Percentiles rank a stretch among this genome's conserved stretches.
phyloP scores from a whole-genome alignment of 75 land plant genomes.

The Larix kaempferi region DNA sequence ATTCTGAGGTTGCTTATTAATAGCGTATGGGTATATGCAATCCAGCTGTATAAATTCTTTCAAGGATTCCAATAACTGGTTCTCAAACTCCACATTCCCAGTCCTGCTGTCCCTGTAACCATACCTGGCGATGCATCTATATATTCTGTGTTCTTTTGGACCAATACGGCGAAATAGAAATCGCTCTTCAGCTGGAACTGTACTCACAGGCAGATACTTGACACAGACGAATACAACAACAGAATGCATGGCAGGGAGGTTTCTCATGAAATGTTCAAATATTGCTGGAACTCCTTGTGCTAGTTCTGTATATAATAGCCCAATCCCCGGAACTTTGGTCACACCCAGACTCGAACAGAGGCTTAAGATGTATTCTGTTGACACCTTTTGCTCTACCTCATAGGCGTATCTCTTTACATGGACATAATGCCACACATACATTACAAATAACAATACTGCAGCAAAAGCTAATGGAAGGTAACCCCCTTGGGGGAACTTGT shows the following conservation, averaged over 20 bases:
- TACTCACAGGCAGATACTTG: constrained; percentile 50
- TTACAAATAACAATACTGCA: constrained; percentile 30
- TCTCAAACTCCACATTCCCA: constrained; percentile 35
- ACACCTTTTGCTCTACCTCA: constrained; percentile 52
- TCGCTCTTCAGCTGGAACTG: constrained; percentile 39
- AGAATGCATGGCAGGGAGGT: constrained; percentile 54
- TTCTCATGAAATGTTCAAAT: constrained; percentile 48
- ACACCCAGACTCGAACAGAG: constrained; percentile 23
- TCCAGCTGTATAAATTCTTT: constrained; percentile 35
- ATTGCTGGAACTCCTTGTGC: constrained; percentile 63
- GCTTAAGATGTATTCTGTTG: constrained; percentile 17
- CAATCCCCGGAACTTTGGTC: constrained; percentile 44
- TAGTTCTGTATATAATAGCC: constrained; percentile 60
- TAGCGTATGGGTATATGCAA: background rate
- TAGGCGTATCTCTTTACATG: constrained; percentile 28
- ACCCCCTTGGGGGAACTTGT: constrained; percentile 59
- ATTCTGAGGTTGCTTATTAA: background rate
- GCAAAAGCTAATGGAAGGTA: constrained; percentile 60
- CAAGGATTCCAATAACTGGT: constrained; percentile 27
- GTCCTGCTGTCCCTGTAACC: constrained; percentile 46
- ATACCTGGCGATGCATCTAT: constrained; percentile 53
- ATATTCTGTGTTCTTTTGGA: constrained; percentile 36
- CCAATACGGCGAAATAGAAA: constrained; percentile 50
- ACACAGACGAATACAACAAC: constrained; percentile 56
- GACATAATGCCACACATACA: constrained; percentile 72